Evolutionary conservation across 129 eudicot genomes (phyloP).

Genomic region (Logfia minima): DNA sequence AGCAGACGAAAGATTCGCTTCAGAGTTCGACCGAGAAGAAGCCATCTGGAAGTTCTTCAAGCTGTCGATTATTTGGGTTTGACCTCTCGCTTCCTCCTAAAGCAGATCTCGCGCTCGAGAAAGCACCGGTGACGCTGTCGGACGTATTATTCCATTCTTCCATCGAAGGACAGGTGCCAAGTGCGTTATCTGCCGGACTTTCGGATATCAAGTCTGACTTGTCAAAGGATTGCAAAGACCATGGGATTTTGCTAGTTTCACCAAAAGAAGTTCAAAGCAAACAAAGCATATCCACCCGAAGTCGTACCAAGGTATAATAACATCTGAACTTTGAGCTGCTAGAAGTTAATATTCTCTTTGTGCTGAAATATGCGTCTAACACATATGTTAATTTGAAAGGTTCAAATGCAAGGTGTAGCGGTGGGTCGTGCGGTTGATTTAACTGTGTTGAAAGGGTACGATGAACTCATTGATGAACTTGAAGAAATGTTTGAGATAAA

Average conservation of each 20-base stretch:
- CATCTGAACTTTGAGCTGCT: neutral
- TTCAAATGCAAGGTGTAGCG: constrained; percentile 94
- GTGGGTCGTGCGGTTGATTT: constrained; percentile 98
- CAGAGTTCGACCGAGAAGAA: constrained; percentile 30
- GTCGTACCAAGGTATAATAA: constrained; percentile 78
- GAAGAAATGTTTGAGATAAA: constrained; percentile 88
- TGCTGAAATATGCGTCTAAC: neutral
- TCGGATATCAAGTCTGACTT: constrained; percentile 53
- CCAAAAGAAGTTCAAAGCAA: constrained; percentile 78
- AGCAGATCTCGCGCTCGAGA: constrained; percentile 25
- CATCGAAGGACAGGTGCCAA: constrained; percentile 40
- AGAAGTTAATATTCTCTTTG: neutral
- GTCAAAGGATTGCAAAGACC: constrained; percentile 57
- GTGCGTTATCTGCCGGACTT: constrained; percentile 40
- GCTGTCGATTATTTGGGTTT: constrained; percentile 79
- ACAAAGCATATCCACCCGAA: constrained; percentile 60
- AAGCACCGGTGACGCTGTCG: constrained; percentile 28
- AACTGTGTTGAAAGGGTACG: constrained; percentile 61
- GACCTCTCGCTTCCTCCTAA: constrained; percentile 48
- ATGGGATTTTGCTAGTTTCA: constrained; percentile 45
- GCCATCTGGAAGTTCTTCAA: constrained; percentile 41
- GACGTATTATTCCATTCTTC: constrained; percentile 24
- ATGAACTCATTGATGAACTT: constrained; percentile 69
- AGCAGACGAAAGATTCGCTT: constrained; percentile 29
- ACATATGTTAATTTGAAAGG: constrained; percentile 39